These are phyloP conservation scores for Quercus engelmannii DNA, from an alignment of 306 rosid species.

Conservation along the genomic window DNA sequence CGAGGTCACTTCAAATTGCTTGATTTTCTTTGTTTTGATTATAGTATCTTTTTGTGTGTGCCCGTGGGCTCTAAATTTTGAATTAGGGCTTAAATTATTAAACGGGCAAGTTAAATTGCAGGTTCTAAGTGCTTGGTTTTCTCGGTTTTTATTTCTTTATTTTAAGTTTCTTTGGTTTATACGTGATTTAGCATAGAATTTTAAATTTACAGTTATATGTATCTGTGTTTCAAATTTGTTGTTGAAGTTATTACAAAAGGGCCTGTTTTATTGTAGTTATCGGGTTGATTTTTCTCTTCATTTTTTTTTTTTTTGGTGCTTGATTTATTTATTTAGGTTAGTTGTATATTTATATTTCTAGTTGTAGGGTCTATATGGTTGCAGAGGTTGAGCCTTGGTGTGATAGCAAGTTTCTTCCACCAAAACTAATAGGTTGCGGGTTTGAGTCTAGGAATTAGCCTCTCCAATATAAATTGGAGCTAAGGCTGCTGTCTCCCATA, in stretches of 20 bases:
- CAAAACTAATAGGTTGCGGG: no score
- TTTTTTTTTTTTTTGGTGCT: background rate
- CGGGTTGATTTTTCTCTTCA: background rate
- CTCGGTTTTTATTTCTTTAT: no score
- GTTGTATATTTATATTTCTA: background rate
- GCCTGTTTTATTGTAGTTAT: background rate
- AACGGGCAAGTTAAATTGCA: background rate
- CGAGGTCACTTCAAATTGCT: background rate
- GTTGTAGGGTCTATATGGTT: no score
- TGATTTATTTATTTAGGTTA: background rate
- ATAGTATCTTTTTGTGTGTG: background rate
- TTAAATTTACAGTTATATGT: background rate
- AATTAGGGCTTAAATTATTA: background rate
- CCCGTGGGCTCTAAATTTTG: background rate
- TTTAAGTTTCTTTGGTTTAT: background rate
- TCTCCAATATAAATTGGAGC: no score
- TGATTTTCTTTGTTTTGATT: background rate
- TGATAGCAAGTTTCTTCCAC: no score
- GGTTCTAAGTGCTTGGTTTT: background rate
- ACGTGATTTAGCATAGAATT: background rate
- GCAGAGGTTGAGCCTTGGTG: no score
- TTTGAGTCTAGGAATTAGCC: no score
- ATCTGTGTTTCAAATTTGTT: background rate
- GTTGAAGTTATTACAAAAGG: background rate
- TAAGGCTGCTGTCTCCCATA: no score